Conservation (phyloP, 2,329 filamentous ascomycete genomes). For the Boeremia exigua region DNA sequence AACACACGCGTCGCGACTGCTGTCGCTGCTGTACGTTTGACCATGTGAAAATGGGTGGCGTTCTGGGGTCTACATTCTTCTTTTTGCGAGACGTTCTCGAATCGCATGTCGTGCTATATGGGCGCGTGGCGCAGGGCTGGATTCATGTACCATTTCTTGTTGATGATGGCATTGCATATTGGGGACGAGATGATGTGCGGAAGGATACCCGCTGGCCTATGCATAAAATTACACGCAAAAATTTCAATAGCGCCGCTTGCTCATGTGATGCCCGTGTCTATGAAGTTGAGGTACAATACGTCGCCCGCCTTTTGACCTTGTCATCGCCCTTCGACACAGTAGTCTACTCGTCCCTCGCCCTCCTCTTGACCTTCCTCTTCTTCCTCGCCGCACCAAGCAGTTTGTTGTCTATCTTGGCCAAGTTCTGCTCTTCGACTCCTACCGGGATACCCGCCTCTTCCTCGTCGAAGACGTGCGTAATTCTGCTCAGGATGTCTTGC, state of each 20-base stretch:
- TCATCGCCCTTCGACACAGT: background rate
- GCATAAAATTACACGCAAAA: slow-evolving; percentile 18
- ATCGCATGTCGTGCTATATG: slow-evolving; percentile 17
- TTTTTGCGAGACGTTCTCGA: slow-evolving; percentile 11
- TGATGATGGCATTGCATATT: slow-evolving; percentile 27
- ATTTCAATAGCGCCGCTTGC: background rate
- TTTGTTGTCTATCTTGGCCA: slow-evolving; percentile 40
- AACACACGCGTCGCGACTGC: background rate
- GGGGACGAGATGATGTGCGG: slow-evolving; percentile 14
- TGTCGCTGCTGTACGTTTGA: slow-evolving; percentile 16
- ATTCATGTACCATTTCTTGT: slow-evolving; percentile 22
- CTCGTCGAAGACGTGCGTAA: slow-evolving; percentile 39
- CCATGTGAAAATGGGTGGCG: slow-evolving; percentile 22
- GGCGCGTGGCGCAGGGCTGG: slow-evolving; percentile 27
- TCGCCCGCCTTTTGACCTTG: background rate
- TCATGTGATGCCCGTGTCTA: background rate
- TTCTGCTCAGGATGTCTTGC: slow-evolving; percentile 34
- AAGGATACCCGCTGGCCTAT: slow-evolving; percentile 18
- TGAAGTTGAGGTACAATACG: background rate
- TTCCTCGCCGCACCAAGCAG: slow-evolving; percentile 35
- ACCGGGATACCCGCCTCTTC: slow-evolving; percentile 36
- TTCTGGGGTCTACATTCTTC: slow-evolving; percentile 21
- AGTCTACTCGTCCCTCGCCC: background rate
- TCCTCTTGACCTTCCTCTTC: slow-evolving; percentile 28
- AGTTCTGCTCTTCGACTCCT: slow-evolving; percentile 34